These are phyloP conservation scores for Aspergillus carbonarius DNA, from an alignment of 2,329 filamentous ascomycete species.

Conservation along the genomic window DNA sequence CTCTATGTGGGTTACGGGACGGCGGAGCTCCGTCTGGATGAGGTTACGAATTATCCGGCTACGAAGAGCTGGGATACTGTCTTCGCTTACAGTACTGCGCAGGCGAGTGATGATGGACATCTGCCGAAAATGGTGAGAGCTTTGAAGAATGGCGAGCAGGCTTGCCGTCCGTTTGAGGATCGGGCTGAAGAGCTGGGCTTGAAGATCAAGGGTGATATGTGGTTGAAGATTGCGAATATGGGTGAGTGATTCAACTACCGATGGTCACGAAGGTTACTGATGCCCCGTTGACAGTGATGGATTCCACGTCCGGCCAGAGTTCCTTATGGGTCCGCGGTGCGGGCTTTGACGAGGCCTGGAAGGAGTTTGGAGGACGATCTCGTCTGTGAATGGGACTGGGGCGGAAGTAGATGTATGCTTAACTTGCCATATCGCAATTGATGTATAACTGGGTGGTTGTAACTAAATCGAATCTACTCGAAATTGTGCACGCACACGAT, in stretches of 20 bases:
- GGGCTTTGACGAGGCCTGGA: conserved; percentile 47
- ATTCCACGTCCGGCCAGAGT: conserved; percentile 31
- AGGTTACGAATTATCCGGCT: conserved; percentile 61
- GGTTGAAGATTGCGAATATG: conserved; percentile 48
- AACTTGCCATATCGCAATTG: background rate
- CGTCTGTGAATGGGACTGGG: background rate
- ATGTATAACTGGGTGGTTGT: too few relatives aligned
- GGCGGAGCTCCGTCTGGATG: conserved; percentile 59
- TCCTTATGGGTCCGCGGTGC: conserved; percentile 40
- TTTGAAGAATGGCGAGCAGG: conserved; percentile 63
- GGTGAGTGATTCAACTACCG: conserved; percentile 26
- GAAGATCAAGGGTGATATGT: conserved; percentile 43
- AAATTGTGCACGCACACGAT: background rate
- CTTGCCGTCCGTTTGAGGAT: conserved; percentile 37
- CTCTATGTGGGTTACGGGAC: conserved; percentile 70
- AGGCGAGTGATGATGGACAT: conserved; percentile 73
- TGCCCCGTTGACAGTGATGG: conserved; percentile 29
- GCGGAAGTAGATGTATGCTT: background rate
- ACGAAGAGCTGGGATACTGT: conserved; percentile 49
- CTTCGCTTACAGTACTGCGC: conserved; percentile 46
- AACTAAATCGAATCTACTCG: too few relatives aligned
- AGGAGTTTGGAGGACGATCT: conserved; percentile 17
- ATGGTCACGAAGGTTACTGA: background rate
- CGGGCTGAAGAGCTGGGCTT: conserved; percentile 28
- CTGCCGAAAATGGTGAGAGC: conserved; percentile 72